Conservation (phyloP, 1,139 yeast genomes). For the Maudiozyma humilis region DNA sequence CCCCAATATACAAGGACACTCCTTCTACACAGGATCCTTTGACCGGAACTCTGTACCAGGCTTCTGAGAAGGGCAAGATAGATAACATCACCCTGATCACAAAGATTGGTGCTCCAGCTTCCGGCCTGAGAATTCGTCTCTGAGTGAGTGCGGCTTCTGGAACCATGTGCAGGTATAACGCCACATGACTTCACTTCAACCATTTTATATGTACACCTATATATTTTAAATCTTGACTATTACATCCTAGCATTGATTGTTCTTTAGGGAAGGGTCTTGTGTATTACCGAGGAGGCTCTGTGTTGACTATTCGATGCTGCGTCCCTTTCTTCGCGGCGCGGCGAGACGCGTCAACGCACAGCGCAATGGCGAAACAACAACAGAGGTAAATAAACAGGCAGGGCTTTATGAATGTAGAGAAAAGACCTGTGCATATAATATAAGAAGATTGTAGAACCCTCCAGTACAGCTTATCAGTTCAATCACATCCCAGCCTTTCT, state of each 20-base stretch:
- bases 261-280: not conserved
- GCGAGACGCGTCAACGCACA: not conserved
- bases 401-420: too few relatives aligned
- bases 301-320: not conserved
- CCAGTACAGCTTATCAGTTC: too few relatives aligned
- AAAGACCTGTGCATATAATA: too few relatives aligned
- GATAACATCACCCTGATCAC: conserved; percentile 75
- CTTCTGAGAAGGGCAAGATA: conserved; percentile 65
- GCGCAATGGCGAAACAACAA: not conserved
- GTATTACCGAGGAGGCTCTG: not conserved
- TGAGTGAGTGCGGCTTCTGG: conserved; percentile 2
- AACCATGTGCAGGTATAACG: not conserved
- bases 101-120: conserved; percentile 86
- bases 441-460: too few relatives aligned
- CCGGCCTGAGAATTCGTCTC: conserved; percentile 57
- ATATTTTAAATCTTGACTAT: too few relatives aligned
- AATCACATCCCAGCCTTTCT: too few relatives aligned
- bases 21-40: conserved; percentile 71
- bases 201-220: not conserved
- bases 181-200: not conserved
- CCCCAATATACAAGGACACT: conserved; percentile 80
- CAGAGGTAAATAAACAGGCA: not conserved
- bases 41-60: conserved; percentile 82
- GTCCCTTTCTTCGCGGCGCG: not conserved
- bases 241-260: not conserved